Evolutionary conservation across 495 filamentous ascomycete genomes (phyloP).

Genomic region (Penicillium cosmopolitanum): DNA sequence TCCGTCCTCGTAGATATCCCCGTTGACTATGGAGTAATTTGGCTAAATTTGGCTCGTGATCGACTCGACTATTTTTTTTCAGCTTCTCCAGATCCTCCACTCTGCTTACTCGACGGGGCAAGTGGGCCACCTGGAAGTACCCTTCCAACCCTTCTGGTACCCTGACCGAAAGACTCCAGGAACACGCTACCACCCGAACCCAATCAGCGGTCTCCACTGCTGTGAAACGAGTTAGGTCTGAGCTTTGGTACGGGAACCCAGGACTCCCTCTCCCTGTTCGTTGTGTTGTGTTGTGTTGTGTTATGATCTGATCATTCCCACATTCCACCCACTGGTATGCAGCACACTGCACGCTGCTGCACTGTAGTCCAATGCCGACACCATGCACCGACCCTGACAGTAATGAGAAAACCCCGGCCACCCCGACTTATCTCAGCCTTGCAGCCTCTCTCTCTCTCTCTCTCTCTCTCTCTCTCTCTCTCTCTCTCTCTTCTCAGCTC

Average conservation of each 20-base stretch:
- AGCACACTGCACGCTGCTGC: background rate
- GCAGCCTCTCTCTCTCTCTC: too few species aligned
- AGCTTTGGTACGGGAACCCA: background rate
- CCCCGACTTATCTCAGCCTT: background rate
- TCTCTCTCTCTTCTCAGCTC: background rate
- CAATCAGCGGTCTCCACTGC: constrained; percentile 25
- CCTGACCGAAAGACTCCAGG: background rate
- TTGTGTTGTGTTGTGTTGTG: background rate
- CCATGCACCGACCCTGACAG: background rate
- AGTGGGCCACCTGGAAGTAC: constrained; percentile 5
- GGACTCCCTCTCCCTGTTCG: background rate
- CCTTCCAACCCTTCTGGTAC: too few species aligned
- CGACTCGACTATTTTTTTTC: constrained; percentile 11
- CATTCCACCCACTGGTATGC: constrained; percentile 13
- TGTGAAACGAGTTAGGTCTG: background rate
- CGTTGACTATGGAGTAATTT: background rate
- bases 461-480: too few species aligned
- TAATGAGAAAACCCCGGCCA: background rate
- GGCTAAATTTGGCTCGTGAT: constrained; percentile 8
- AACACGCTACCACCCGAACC: constrained; percentile 16
- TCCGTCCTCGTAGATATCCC: background rate
- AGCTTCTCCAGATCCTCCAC: constrained; percentile 22
- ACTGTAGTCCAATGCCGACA: background rate
- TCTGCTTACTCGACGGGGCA: constrained; percentile 11
- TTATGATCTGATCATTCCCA: constrained; percentile 8